These are phyloP conservation scores for Pseudotsuga menziesii DNA, from an alignment of 75 land plant species.

Conservation along the genomic window DNA sequence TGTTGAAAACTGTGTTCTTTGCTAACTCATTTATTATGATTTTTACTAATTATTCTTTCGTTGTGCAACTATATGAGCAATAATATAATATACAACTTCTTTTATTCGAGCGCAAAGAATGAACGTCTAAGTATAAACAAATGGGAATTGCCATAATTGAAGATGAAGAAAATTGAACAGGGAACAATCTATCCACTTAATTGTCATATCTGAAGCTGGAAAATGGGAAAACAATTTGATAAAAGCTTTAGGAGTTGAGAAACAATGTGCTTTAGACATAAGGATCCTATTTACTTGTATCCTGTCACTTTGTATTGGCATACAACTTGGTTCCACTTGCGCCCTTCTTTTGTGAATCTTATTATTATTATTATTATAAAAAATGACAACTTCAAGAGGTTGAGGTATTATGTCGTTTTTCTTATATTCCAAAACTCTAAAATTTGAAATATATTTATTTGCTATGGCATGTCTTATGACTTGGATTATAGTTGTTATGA, in stretches of 20 bases:
- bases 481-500: too few species aligned
- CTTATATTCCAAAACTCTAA: too few species aligned
- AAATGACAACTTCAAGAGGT: neutral
- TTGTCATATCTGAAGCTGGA: slow-evolving; percentile 62
- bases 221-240: slow-evolving; percentile 69
- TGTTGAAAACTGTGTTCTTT: neutral
- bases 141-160: slow-evolving; percentile 44
- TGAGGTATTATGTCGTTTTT: too few species aligned
- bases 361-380: neutral
- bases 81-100: slow-evolving; percentile 95
- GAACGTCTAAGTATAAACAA: slow-evolving; percentile 59
- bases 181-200: slow-evolving; percentile 63
- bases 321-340: neutral
- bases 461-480: too few species aligned
- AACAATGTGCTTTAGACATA: slow-evolving; percentile 88
- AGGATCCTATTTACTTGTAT: slow-evolving; percentile 10
- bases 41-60: neutral
- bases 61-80: slow-evolving; percentile 75
- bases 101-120: slow-evolving; percentile 82
- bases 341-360: neutral
- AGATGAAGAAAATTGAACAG: slow-evolving; percentile 61
- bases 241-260: slow-evolving; percentile 79
- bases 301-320: neutral
- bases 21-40: neutral
- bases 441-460: too few species aligned